A percentile compares a stretch with the other conserved stretches of the same genome.
These are phyloP conservation scores for Alternaria consortialis DNA, from an alignment of 2,329 filamentous ascomycete species.

Conservation along the genomic window DNA sequence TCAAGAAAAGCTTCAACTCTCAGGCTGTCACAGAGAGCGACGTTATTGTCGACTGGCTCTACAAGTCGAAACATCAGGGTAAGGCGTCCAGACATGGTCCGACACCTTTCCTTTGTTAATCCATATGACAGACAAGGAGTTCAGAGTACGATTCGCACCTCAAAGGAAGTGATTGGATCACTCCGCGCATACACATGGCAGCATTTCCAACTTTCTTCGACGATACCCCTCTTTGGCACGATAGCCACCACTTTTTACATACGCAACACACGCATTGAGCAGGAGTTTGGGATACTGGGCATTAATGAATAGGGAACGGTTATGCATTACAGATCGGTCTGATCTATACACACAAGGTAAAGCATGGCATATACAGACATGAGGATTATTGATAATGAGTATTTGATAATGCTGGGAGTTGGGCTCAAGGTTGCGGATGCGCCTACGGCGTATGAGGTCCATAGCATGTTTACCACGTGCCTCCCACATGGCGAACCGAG, in stretches of 20 bases:
- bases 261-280: slow-evolving; percentile 44
- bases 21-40: slow-evolving; percentile 82
- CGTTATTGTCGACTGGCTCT: slow-evolving; percentile 80
- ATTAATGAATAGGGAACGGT: slow-evolving; percentile 11
- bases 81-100: slow-evolving; percentile 26
- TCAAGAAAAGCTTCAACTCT: slow-evolving; percentile 85
- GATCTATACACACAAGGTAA: slow-evolving; percentile 3
- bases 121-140: slow-evolving; percentile 55
- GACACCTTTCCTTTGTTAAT: slow-evolving; percentile 15
- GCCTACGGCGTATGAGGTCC: not conserved
- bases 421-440: slow-evolving; percentile 6
- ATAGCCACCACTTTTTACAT: slow-evolving; percentile 30
- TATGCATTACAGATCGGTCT: slow-evolving; percentile 4
- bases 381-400: slow-evolving; percentile 13
- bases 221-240: slow-evolving; percentile 45
- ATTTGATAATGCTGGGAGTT: slow-evolving; percentile 14
- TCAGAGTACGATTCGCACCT: slow-evolving; percentile 56
- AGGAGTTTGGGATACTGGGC: slow-evolving; percentile 37
- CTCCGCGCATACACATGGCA: slow-evolving; percentile 25
- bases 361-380: slow-evolving; percentile 7
- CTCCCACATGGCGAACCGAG: not conserved
- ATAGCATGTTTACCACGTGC: not conserved
- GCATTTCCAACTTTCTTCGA: slow-evolving; percentile 43
- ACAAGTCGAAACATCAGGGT: slow-evolving; percentile 71
- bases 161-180: slow-evolving; percentile 41